Evolutionary conservation across 192 early-diverging fungal species (phyloP), one percentile per base, ranked within the genome.

Genomic region (Phlyctochytrium planicorne): DNA sequence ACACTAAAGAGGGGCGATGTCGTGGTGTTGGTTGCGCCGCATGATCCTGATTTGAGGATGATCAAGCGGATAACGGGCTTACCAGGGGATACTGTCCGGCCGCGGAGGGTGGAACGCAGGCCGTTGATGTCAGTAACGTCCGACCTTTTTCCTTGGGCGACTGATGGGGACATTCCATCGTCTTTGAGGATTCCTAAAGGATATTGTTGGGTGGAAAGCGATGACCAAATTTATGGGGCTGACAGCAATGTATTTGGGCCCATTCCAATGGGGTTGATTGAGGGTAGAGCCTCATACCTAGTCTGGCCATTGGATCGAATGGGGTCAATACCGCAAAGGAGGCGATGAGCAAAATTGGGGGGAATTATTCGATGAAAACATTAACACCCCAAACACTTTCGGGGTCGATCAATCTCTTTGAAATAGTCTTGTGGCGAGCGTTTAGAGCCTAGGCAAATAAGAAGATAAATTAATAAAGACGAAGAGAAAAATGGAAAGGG

Each of bases 41-140:
- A 72, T 63, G 70, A 92, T 59, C 92, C 91, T 1, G 80, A 90
- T 52, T 63, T 76, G 40, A 73, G 80, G 30, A 83, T 97, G 17
- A 85, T 90, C 27, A 97, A 97, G 77, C 89, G 94, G 30, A 88
- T 97, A 60, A 81, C 94, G 30, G 94, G 89, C 1, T 40, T 95
- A 59, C 88, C 87, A 31, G 92, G 92, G 27, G 94, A 97, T 71
- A 82, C 81, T 3, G 83, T 92, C 14, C 69, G 78, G 34, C 84
- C 88, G 33, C 34, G 76, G 65, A 68, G 12, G 40, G 29, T 35
- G 63, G 35, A 30, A 60, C 68, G 59, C 57, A 64, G 59, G 47
- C 68, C 60, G 34, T 53, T 34, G 3, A 33, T 40, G 34, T 2
- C 25, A 12, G 30, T 71, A 17, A 64, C 36, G 35, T 53, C 52